phyloP scores from a whole-genome alignment of 371 early-diverging fungal species.

The Dichotomocladium elegans region DNA sequence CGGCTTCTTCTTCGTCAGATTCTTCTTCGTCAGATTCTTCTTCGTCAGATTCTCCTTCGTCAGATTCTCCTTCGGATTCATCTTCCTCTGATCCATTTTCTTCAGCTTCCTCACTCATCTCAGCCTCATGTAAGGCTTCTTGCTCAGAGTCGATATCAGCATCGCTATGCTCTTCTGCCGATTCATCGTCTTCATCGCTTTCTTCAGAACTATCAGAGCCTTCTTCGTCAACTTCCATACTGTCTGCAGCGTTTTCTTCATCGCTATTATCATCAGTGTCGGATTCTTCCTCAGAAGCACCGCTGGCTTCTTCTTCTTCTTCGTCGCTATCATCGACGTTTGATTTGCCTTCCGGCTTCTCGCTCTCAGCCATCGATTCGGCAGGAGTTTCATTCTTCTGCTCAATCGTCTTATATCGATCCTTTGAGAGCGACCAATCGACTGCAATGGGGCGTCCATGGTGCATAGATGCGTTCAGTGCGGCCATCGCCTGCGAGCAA shows the following conservation, averaged over 20 bases:
- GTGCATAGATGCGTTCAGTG: conserved; percentile 6
- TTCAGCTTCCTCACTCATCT: conserved; percentile 11
- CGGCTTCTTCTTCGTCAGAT: conserved; percentile 32
- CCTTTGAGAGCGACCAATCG: conserved; percentile 76
- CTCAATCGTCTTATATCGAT: conserved; percentile 59
- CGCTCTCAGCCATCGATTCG: conserved; percentile 37
- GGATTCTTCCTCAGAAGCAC: conserved; percentile 7
- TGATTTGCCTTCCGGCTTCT: conserved; percentile 24
- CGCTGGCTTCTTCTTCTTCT: conserved; percentile 7
- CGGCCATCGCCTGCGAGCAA: conserved; percentile 10
- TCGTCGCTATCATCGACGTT: conserved; percentile 18
- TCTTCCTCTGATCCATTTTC: conserved; percentile 22
- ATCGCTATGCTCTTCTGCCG: conserved; percentile 22
- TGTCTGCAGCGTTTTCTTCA: conserved; percentile 13
- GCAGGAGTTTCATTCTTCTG: conserved; percentile 22
- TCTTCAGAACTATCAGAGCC: too few species aligned
- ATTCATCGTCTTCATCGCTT: conserved; percentile 21
- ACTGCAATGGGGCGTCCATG: conserved; percentile 9
- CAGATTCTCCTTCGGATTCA: conserved; percentile 33
- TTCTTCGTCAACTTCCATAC: conserved; percentile 27
- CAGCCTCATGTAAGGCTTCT: conserved; percentile 8
- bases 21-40: conserved; percentile 32
- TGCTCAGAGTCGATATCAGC: conserved; percentile 21
- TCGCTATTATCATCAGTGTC: conserved; percentile 9
- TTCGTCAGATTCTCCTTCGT: conserved; percentile 31